Evolutionary conservation across 352 stramenopile species (phyloP).

Genomic region (Pythium scleroteichum): DNA sequence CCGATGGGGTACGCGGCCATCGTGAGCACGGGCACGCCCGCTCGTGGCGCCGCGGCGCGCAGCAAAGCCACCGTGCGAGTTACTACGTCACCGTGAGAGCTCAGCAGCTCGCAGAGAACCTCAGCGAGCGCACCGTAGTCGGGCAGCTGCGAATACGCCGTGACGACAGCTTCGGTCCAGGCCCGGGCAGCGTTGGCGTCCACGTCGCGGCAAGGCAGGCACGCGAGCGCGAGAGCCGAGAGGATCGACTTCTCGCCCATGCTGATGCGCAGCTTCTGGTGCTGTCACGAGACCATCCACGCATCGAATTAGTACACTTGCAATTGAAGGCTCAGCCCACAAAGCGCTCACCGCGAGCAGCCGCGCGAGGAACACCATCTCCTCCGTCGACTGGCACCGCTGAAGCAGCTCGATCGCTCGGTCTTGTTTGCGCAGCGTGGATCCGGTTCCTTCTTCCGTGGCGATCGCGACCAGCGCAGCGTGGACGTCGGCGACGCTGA

Average conservation of each 20-base stretch:
- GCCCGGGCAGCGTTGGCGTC: conserved; percentile 22
- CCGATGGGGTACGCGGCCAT: conserved; percentile 79
- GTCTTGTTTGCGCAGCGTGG: conserved; percentile 61
- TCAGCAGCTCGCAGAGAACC: conserved; percentile 30
- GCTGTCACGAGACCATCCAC: conserved; percentile 30
- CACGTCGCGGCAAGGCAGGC: conserved; percentile 16
- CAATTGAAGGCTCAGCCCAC: too few species aligned
- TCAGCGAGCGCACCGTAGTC: conserved; percentile 57
- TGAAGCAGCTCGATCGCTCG: conserved; percentile 54
- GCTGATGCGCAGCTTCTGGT: conserved; percentile 81
- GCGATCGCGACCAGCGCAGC: conserved; percentile 57
- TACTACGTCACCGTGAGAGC: conserved; percentile 27
- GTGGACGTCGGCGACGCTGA: conserved; percentile 57
- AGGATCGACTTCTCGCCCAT: conserved; percentile 85
- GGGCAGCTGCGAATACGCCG: conserved; percentile 68
- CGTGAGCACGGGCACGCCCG: conserved; percentile 68
- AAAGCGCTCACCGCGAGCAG: conserved; percentile 64
- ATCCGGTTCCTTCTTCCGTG: conserved; percentile 54
- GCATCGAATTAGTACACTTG: not conserved
- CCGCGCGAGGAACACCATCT: conserved; percentile 64
- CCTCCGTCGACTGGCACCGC: conserved; percentile 48
- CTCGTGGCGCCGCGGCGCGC: conserved; percentile 41
- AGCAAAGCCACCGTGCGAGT: conserved; percentile 23
- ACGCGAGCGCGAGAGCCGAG: conserved; percentile 55
- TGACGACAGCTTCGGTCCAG: conserved; percentile 66